Percentiles rank a stretch among this genome's conserved stretches.
Evolutionary conservation across 768 basidiomycete species (phyloP).

Genomic region (Holtermanniella nyarrowii): DNA sequence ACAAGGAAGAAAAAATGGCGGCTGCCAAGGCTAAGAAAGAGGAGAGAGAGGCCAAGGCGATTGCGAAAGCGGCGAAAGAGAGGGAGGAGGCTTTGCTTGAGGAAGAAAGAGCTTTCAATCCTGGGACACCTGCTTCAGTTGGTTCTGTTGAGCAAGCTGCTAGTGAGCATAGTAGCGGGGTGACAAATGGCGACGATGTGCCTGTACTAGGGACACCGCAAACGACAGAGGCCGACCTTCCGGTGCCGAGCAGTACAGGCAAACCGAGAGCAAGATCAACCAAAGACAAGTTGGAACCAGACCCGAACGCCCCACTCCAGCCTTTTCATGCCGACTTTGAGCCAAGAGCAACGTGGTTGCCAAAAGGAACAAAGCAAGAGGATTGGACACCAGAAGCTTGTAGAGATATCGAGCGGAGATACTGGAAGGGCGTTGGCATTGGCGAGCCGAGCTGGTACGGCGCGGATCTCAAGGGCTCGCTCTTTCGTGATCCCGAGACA

Average conservation of each 20-base stretch:
- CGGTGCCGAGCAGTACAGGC: constrained; percentile 1
- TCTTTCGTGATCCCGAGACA: constrained; percentile 60
- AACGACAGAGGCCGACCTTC: too few species aligned
- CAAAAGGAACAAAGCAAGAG: constrained; percentile 53
- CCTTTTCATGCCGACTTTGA: constrained; percentile 63
- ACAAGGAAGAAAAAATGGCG: constrained; percentile 8
- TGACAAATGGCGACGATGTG: not conserved
- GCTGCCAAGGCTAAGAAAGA: constrained; percentile 5
- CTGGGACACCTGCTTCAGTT: not conserved
- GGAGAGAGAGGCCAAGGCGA: constrained; percentile 3
- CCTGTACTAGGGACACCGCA: not conserved
- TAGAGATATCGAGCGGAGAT: constrained; percentile 72
- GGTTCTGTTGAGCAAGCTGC: not conserved
- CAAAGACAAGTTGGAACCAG: constrained; percentile 41
- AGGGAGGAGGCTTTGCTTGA: constrained; percentile 7
- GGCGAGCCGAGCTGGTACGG: constrained; percentile 96
- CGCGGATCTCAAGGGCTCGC: constrained; percentile 70
- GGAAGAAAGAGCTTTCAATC: constrained; percentile 7
- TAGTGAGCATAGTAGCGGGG: too few species aligned
- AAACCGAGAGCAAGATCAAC: not conserved
- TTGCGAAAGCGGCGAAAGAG: constrained; percentile 7
- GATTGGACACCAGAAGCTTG: constrained; percentile 88
- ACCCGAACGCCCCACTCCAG: constrained; percentile 41
- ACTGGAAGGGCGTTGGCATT: constrained; percentile 82
- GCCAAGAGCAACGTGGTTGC: constrained; percentile 67